Evolutionary conservation across 164 flowering plant genomes (phyloP).

Genomic region (Taxillus chinensis): DNA sequence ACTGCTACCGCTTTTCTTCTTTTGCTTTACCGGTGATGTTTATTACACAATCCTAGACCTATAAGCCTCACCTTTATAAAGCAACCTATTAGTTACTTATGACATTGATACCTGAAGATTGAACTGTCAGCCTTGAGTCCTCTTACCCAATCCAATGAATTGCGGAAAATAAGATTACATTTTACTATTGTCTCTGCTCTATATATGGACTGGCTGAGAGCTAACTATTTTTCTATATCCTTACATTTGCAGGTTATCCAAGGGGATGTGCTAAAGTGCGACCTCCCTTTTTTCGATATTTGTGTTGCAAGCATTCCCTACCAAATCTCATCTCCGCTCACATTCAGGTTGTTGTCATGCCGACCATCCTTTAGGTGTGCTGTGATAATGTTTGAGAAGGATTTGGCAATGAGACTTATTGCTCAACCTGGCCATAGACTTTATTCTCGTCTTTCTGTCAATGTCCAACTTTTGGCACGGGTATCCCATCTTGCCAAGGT

Average conservation of each 20-base stretch:
- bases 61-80: too few relatives aligned
- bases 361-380: slow-evolving; percentile 77
- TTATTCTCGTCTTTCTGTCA: slow-evolving; percentile 81
- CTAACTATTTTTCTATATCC: neutral
- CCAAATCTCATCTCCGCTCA: slow-evolving; percentile 90
- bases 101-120: too few relatives aligned
- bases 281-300: slow-evolving; percentile 85
- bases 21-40: too few relatives aligned
- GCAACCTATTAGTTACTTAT: too few relatives aligned
- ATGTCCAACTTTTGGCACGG: slow-evolving; percentile 73
- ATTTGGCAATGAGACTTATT: slow-evolving; percentile 91
- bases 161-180: too few relatives aligned
- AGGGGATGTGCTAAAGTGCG: slow-evolving; percentile 88
- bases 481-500: slow-evolving; percentile 85
- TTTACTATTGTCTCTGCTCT: too few relatives aligned
- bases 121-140: too few relatives aligned
- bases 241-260: slow-evolving; percentile 58
- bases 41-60: too few relatives aligned
- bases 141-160: too few relatives aligned
- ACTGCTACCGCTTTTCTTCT: too few relatives aligned
- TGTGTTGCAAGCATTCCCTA: slow-evolving; percentile 97
- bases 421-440: slow-evolving; percentile 88
- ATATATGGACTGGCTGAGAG: neutral
- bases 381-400: slow-evolving; percentile 86
- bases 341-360: slow-evolving; percentile 65